Conservation (phyloP, 1,284 basidiomycete genomes). For the Xanthoconium separans region DNA sequence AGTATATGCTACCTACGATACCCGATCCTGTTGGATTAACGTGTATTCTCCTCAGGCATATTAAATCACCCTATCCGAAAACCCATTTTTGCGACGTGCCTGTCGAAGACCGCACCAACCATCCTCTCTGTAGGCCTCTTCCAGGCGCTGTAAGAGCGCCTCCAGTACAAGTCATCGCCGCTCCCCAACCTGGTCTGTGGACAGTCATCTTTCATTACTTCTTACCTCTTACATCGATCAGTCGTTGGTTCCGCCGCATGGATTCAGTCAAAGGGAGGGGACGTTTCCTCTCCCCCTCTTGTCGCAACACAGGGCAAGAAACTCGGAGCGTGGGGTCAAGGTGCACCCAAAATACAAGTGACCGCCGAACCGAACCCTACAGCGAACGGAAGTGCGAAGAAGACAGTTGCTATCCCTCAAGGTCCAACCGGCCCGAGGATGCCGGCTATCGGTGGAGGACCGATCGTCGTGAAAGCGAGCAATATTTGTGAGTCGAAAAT, state of each 20-base stretch:
- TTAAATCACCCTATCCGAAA: constrained; percentile 52
- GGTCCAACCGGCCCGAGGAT: constrained; percentile 2
- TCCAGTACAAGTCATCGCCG: constrained; percentile 23
- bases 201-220: background rate
- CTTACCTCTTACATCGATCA: constrained; percentile 11
- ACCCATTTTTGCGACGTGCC: constrained; percentile 54
- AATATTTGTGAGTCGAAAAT: constrained; percentile 28
- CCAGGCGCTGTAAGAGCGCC: constrained; percentile 39
- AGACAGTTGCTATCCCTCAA: constrained; percentile 5
- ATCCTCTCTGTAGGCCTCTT: constrained; percentile 56
- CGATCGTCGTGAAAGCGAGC: constrained; percentile 24
- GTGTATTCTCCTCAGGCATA: constrained; percentile 30
- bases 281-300: background rate
- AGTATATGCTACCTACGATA: constrained; percentile 5
- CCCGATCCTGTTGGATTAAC: constrained; percentile 8
- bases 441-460: constrained; percentile 30
- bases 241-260: constrained; percentile 43
- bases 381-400: constrained; percentile 25
- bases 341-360: constrained; percentile 13
- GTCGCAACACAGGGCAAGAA: constrained; percentile 2
- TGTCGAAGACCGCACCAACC: constrained; percentile 52
- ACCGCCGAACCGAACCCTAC: constrained; percentile 17
- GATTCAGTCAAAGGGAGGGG: constrained; percentile 26
- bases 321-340: constrained; percentile 19
- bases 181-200: constrained; percentile 34